Evolutionary conservation across 176 grass and related monocot species (phyloP), one percentile per base, ranked within the genome.

Genomic region (Juncus inflexus): DNA sequence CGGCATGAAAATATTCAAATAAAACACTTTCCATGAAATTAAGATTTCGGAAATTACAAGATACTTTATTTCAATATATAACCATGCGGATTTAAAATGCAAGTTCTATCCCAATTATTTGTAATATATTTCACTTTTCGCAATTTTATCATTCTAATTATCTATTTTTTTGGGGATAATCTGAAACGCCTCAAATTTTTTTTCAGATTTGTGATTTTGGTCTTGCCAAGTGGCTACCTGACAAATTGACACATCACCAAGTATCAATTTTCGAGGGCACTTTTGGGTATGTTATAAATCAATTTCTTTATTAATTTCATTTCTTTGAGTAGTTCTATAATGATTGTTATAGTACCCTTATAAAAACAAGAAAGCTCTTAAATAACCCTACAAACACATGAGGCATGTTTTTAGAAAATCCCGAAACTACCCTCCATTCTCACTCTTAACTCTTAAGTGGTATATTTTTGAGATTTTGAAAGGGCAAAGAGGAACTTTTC

Each of bases 121-220:
- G 19, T 28, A 28, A 28, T 28, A 28, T 28, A 28, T 28, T 28
- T 28, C 19, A 28, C 19, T 28, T 28, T 28, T 1, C 0, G 19
- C 19, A 28, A 28, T 28, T 28, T 28, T 28, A 28, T 28, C 19
- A 28, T 28, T 28, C 19, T 28, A 28, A 28, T 28, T 28, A 28
- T 28, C 19, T 28, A 28, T 28, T 28, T 28, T 28, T 28, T 28
- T 28, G 19, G 19, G 19, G 19, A 28, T 28, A 28, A 28, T 28
- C 19, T 28, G 19, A 28, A 28, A 28, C 19, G 19, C 19, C 12
- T 38, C 70, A 40, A 7, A 43, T 68, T 51, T 12, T 78, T 9
- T 11, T 64, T 61, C 73, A 90, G 91, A 96, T 91, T 61, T 86
- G 86, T 54, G 92, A 97, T 67, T 97, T 97, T 40, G 92, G 92